Evolutionary conservation across 129 eudicot species (phyloP).

Genomic region (Smallanthus sonchifolius): DNA sequence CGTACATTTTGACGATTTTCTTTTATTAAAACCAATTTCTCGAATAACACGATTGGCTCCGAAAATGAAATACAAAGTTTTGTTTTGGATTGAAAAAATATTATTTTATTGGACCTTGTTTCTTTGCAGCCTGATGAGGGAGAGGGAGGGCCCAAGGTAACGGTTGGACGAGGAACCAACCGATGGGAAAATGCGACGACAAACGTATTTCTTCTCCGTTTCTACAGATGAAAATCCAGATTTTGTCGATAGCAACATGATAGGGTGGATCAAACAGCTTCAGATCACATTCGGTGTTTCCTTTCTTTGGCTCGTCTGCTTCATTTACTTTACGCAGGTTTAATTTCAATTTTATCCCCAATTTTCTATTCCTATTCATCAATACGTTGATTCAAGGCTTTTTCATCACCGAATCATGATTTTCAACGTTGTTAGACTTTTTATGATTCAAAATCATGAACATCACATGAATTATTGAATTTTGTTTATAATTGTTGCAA

Average conservation of each 20-base stretch:
- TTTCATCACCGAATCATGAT: not conserved
- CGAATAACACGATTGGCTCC: not conserved
- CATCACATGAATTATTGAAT: not conserved
- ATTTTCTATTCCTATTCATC: not conserved
- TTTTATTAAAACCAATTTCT: too few relatives aligned
- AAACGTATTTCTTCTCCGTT: slow-evolving; percentile 11
- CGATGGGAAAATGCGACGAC: slow-evolving; percentile 11
- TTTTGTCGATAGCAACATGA: slow-evolving; percentile 31
- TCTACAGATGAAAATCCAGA: not conserved
- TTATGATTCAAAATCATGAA: not conserved
- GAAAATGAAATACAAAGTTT: not conserved
- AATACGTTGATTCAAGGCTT: not conserved
- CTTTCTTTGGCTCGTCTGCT: slow-evolving; percentile 86
- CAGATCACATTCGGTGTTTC: slow-evolving; percentile 69
- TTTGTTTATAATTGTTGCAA: not conserved
- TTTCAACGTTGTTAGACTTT: not conserved
- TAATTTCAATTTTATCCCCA: not conserved
- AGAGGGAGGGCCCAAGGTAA: not conserved
- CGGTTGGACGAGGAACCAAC: slow-evolving; percentile 16
- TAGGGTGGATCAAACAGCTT: slow-evolving; percentile 53
- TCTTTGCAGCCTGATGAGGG: not conserved
- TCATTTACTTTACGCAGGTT: slow-evolving; percentile 95
- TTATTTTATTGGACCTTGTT: not conserved
- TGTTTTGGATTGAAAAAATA: not conserved
- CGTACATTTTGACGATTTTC: too few relatives aligned